phyloP scores from a whole-genome alignment of 768 basidiomycete genomes.

The Crepidotus variabilis region DNA sequence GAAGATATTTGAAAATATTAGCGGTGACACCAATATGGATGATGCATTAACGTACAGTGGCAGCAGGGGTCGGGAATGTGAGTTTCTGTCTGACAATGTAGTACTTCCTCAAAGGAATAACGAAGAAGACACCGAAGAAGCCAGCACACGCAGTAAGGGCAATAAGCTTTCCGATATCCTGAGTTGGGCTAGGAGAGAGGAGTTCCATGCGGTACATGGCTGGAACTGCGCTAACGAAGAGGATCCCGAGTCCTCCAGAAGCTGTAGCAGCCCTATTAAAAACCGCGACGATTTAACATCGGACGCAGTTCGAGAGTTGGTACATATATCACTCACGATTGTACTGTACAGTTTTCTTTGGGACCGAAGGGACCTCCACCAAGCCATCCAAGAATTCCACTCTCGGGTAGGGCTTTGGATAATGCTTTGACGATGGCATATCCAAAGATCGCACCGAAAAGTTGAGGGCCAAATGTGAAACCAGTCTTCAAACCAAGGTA shows the following conservation, averaged over 20 bases:
- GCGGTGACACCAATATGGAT: not conserved
- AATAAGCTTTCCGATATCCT: constrained; percentile 55
- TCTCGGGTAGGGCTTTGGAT: constrained; percentile 44
- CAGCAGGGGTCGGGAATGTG: constrained; percentile 63
- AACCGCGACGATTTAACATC: not conserved
- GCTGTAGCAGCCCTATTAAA: constrained; percentile 46
- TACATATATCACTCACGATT: constrained; percentile 31
- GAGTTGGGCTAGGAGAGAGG: constrained; percentile 37
- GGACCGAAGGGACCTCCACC: constrained; percentile 59
- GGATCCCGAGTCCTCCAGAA: constrained; percentile 54
- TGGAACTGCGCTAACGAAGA: constrained; percentile 58
- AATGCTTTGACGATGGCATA: constrained; percentile 59
- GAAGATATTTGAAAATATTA: not conserved
- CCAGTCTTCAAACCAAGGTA: constrained; percentile 70
- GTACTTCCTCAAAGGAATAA: constrained; percentile 57
- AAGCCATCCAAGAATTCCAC: constrained; percentile 37
- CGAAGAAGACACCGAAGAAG: constrained; percentile 66
- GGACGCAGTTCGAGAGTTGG: not conserved
- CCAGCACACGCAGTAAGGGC: constrained; percentile 50
- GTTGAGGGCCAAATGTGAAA: constrained; percentile 60
- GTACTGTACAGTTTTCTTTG: constrained; percentile 65
- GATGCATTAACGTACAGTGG: constrained; percentile 35
- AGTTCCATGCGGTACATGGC: constrained; percentile 56
- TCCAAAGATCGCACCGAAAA: constrained; percentile 61
- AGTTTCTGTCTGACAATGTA: constrained; percentile 62